Conservation (phyloP, 2,329 filamentous ascomycete species). For the Didymella pinodella region DNA sequence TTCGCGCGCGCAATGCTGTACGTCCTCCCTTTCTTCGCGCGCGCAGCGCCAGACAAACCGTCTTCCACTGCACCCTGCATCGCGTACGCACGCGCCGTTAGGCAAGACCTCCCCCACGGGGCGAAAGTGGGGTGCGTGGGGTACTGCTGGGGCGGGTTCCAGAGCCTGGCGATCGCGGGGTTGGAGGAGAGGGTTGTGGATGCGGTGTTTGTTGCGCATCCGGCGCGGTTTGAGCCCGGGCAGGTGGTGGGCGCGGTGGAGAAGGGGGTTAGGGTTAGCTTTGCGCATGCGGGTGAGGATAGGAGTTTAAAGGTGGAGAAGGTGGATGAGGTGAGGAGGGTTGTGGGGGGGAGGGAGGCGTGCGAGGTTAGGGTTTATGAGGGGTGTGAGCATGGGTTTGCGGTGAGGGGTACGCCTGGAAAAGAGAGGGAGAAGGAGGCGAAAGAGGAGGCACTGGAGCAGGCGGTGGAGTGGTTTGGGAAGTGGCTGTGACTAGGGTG, state of each 20-base stretch:
- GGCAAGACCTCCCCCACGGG: slow-evolving; percentile 8
- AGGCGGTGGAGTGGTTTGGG: slow-evolving; percentile 37
- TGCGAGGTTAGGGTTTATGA: slow-evolving; percentile 33
- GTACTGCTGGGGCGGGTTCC: slow-evolving; percentile 39
- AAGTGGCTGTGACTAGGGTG: slow-evolving; percentile 30
- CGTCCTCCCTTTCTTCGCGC: slow-evolving; percentile 23
- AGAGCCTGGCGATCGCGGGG: slow-evolving; percentile 14
- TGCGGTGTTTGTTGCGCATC: slow-evolving; percentile 33
- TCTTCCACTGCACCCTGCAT: slow-evolving; percentile 1
- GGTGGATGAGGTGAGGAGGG: slow-evolving; percentile 26
- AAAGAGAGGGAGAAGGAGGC: slow-evolving; percentile 26
- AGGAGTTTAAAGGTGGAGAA: slow-evolving; percentile 20
- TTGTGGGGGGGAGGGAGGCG: slow-evolving; percentile 26
- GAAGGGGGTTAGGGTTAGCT: slow-evolving; percentile 1
- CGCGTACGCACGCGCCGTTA: slow-evolving; percentile 21
- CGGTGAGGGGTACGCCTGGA: slow-evolving; percentile 33
- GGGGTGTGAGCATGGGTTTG: slow-evolving; percentile 35
- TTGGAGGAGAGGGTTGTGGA: slow-evolving; percentile 6
- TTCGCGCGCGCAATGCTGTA: slow-evolving; percentile 7
- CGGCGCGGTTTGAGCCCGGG: slow-evolving; percentile 12
- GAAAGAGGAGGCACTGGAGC: slow-evolving; percentile 34
- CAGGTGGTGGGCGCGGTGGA: slow-evolving; percentile 7
- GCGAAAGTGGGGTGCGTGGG: slow-evolving; percentile 28
- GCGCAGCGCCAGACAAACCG: slow-evolving; percentile 15
- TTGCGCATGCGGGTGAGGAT: slow-evolving; percentile 34